These are phyloP conservation scores for Chaetomium tenue DNA, from an alignment of 495 filamentous ascomycete species.

Conservation along the genomic window DNA sequence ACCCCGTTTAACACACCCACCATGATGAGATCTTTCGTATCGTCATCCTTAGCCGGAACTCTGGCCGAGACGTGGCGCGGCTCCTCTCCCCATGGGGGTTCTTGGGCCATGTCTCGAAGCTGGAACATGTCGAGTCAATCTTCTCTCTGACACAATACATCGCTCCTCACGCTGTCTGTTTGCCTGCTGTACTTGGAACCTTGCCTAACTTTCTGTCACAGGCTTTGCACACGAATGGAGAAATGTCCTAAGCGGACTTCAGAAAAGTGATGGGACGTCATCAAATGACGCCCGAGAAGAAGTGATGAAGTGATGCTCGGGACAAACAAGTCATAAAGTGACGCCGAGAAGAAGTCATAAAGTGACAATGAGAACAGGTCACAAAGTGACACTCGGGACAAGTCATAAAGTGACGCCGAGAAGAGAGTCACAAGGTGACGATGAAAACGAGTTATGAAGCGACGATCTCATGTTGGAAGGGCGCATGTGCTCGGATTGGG, in stretches of 20 bases:
- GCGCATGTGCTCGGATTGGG: too few species aligned
- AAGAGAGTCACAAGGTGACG: too few species aligned
- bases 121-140: conserved; percentile 58
- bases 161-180: not conserved
- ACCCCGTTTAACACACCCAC: conserved; percentile 10
- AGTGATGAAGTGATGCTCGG: not conserved
- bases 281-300: conserved; percentile 7
- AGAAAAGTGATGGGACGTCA: conserved; percentile 4
- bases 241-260: not conserved
- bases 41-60: conserved; percentile 68
- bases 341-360: too few species aligned
- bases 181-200: not conserved
- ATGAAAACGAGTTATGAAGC: too few species aligned
- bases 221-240: not conserved
- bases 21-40: conserved; percentile 62
- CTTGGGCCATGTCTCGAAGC: conserved; percentile 29
- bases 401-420: too few species aligned
- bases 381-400: too few species aligned
- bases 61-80: conserved; percentile 29
- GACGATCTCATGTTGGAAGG: too few species aligned
- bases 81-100: conserved; percentile 23
- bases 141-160: conserved; percentile 57
- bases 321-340: conserved; percentile 13
- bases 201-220: conserved; percentile 12
- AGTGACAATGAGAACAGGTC: too few species aligned